These are phyloP conservation scores for Erythrophleum ivorense DNA, from an alignment of 331 rosid species.

Conservation along the genomic window DNA sequence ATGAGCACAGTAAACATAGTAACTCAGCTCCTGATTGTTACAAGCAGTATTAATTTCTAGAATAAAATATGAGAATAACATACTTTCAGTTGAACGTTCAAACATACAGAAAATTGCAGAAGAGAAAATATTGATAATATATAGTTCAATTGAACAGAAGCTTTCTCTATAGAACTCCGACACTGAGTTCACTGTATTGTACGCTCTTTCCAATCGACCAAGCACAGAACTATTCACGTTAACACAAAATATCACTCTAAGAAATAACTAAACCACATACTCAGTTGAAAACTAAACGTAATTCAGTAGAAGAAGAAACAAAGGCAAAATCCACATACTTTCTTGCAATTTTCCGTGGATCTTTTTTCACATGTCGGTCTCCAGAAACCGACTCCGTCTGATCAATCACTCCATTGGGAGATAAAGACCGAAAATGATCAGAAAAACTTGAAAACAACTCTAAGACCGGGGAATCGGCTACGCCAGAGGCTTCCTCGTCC, in stretches of 20 bases:
- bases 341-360: slow-evolving; percentile 71
- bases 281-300: slow-evolving; percentile 22
- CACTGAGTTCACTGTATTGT: neutral
- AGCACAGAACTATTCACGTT: slow-evolving; percentile 7
- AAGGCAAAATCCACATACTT: slow-evolving; percentile 45
- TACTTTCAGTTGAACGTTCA: neutral
- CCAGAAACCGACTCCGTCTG: slow-evolving; percentile 39
- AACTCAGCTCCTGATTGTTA: neutral
- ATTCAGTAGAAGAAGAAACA: neutral
- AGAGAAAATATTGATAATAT: neutral
- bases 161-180: neutral
- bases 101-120: neutral
- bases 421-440: slow-evolving; percentile 3
- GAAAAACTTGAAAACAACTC: slow-evolving; percentile 30
- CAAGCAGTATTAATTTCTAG: slow-evolving; percentile 3
- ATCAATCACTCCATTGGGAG: slow-evolving; percentile 27
- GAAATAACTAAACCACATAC: slow-evolving; percentile 20
- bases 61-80: neutral
- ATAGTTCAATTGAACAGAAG: neutral
- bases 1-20: slow-evolving; percentile 30
- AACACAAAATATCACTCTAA: slow-evolving; percentile 19
- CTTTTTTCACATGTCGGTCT: slow-evolving; percentile 46
- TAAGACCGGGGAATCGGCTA: neutral
- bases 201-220: slow-evolving; percentile 34
- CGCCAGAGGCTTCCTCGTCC: slow-evolving; percentile 45